phyloP scores from a whole-genome alignment of 2,329 filamentous ascomycete species.

The Diaporthe vexans region DNA sequence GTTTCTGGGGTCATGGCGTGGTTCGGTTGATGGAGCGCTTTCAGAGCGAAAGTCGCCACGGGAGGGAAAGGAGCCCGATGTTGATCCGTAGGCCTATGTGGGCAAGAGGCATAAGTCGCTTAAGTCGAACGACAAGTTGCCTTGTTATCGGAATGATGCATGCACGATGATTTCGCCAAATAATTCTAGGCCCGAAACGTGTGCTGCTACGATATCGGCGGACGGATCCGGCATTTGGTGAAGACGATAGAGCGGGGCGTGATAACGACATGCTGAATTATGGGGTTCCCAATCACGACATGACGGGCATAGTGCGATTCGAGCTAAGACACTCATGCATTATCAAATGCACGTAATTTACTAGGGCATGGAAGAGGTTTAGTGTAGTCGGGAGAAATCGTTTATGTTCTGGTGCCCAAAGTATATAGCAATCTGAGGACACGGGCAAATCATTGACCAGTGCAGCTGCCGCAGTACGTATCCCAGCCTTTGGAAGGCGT shows the following conservation, averaged over 20 bases:
- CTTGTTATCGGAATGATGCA: too few relatives aligned
- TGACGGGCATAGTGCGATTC: background rate
- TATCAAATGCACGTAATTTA: background rate
- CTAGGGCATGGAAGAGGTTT: background rate
- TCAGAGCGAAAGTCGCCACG: background rate
- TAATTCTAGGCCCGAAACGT: background rate
- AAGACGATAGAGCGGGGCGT: conserved; percentile 6
- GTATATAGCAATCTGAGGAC: background rate
- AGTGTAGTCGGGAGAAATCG: background rate
- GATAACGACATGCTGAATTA: background rate
- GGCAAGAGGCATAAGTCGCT: background rate
- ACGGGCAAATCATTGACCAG: background rate
- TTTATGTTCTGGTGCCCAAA: background rate
- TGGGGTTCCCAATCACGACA: background rate
- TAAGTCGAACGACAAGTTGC: too few relatives aligned
- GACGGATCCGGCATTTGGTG: background rate
- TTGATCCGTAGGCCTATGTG: background rate
- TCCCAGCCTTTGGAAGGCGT: background rate
- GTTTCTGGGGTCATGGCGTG: background rate
- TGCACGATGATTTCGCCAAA: too few relatives aligned
- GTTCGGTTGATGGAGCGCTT: too few relatives aligned
- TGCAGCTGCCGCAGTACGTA: background rate
- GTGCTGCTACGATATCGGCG: background rate
- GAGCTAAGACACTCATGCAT: background rate
- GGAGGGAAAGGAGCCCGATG: too few relatives aligned